These are phyloP conservation scores for Cytospora paraplurivora DNA, from an alignment of 2,329 filamentous ascomycete species.

Conservation along the genomic window DNA sequence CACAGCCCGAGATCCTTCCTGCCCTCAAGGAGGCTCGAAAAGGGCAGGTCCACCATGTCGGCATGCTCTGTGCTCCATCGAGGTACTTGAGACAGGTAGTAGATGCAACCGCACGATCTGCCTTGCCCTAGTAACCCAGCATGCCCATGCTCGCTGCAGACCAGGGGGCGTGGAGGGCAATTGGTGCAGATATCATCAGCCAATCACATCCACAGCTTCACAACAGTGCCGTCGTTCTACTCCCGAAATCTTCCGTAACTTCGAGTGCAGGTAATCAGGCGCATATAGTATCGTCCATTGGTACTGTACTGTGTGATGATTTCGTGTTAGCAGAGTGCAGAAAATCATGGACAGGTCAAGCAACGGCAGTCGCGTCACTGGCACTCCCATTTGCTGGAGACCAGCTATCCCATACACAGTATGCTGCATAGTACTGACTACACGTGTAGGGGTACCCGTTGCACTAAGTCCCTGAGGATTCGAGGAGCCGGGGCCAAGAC, in stretches of 20 bases:
- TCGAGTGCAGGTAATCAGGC: background rate
- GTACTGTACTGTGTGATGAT: background rate
- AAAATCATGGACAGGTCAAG: background rate
- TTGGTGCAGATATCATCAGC: constrained; percentile 3
- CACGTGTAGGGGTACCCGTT: background rate
- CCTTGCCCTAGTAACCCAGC: constrained; percentile 7
- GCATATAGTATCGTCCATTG: background rate
- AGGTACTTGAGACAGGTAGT: constrained; percentile 16
- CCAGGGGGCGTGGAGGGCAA: background rate
- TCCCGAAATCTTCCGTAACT: constrained; percentile 19
- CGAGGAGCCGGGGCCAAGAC: constrained; percentile 22
- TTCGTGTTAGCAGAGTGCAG: background rate
- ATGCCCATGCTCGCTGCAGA: constrained; percentile 19
- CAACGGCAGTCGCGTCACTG: too few relatives aligned
- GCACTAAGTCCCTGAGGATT: constrained; percentile 8
- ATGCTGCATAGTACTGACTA: background rate
- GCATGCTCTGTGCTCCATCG: constrained; percentile 24
- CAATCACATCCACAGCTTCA: constrained; percentile 4
- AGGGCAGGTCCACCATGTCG: constrained; percentile 18
- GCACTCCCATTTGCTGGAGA: background rate
- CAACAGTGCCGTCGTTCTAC: constrained; percentile 11
- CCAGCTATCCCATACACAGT: background rate
- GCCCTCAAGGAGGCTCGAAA: constrained; percentile 13
- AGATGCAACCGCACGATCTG: constrained; percentile 23
- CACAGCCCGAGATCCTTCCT: constrained; percentile 12